Percentiles rank a stretch among this genome's conserved stretches.
Conservation (phyloP, 169 alveolate genomes). For the Plasmodium berghei region DNA sequence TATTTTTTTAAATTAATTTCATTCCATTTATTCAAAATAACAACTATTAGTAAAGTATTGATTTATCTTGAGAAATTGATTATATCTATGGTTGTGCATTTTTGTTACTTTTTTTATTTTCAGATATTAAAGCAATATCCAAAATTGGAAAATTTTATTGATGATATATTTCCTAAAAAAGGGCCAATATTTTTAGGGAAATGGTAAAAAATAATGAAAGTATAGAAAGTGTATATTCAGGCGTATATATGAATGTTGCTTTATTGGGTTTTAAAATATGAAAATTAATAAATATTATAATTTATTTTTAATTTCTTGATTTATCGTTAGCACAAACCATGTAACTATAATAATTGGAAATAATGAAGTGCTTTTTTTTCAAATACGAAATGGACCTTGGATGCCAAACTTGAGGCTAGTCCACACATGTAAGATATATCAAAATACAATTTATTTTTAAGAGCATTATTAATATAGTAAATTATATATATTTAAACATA, state of each 20-base stretch:
- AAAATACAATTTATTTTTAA: background rate
- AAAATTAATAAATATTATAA: background rate
- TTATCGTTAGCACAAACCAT: slow-evolving; percentile 85
- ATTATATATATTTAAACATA: background rate
- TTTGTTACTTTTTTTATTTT: slow-evolving; percentile 18
- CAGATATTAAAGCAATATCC: slow-evolving; percentile 87
- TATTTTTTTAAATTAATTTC: no score
- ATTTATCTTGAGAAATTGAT: no score
- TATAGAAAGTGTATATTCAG: background rate
- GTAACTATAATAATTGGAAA: slow-evolving; percentile 85
- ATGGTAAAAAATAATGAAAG: slow-evolving; percentile 78
- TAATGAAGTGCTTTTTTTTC: slow-evolving; percentile 90
- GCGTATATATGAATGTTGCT: background rate
- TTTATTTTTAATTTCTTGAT: background rate
- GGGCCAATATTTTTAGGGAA: slow-evolving; percentile 87
- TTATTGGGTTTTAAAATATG: background rate
- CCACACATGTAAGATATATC: slow-evolving; percentile 89
- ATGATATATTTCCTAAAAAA: slow-evolving; percentile 93
- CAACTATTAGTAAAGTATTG: no score
- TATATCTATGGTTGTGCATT: background rate
- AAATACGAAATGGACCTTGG: slow-evolving; percentile 95
- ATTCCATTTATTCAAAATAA: no score
- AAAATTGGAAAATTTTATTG: slow-evolving; percentile 89
- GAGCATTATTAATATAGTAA: slow-evolving; percentile 54
- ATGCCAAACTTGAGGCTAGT: slow-evolving; percentile 94